Evolutionary conservation across 257 asterid genomes (phyloP).

Genomic region (Solanum ahanhuiri): DNA sequence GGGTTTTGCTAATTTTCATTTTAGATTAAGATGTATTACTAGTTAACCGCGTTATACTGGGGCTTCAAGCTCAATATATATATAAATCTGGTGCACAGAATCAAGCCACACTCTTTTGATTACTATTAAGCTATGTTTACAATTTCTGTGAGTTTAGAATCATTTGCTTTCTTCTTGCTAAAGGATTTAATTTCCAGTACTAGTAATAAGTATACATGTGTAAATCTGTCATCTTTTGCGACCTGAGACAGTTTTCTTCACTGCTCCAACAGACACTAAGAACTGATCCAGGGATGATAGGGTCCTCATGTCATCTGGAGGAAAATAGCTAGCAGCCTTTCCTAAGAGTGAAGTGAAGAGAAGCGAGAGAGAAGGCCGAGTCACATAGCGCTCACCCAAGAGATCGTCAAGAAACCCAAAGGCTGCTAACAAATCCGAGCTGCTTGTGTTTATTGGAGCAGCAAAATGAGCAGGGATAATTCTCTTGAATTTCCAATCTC

Average conservation of each 20-base stretch:
- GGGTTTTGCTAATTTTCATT: not conserved
- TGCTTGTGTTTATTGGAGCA: slow-evolving; percentile 71
- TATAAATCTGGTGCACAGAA: not conserved
- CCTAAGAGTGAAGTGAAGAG: slow-evolving; percentile 73
- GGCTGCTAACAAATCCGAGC: slow-evolving; percentile 78
- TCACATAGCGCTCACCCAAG: slow-evolving; percentile 54
- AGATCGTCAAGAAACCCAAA: slow-evolving; percentile 90
- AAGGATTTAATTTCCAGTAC: not conserved
- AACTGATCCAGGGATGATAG: slow-evolving; percentile 88
- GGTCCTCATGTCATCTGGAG: slow-evolving; percentile 96
- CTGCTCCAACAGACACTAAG: slow-evolving; percentile 84
- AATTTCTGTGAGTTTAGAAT: not conserved
- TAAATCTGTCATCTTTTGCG: slow-evolving; percentile 34
- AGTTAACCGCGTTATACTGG: not conserved
- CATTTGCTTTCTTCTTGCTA: not conserved
- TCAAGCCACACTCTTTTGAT: not conserved
- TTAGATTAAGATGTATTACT: not conserved
- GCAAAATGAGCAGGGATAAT: slow-evolving; percentile 96
- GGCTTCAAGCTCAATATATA: not conserved
- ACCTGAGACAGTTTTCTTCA: slow-evolving; percentile 90
- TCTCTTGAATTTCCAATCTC: slow-evolving; percentile 90
- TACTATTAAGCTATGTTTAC: not conserved
- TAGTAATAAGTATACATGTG: not conserved
- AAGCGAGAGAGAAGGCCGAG: slow-evolving; percentile 66
- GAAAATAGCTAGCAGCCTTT: slow-evolving; percentile 83